Conservation (phyloP, 1,139 yeast species). For the Saccharomycopsis hybrid region DNA sequence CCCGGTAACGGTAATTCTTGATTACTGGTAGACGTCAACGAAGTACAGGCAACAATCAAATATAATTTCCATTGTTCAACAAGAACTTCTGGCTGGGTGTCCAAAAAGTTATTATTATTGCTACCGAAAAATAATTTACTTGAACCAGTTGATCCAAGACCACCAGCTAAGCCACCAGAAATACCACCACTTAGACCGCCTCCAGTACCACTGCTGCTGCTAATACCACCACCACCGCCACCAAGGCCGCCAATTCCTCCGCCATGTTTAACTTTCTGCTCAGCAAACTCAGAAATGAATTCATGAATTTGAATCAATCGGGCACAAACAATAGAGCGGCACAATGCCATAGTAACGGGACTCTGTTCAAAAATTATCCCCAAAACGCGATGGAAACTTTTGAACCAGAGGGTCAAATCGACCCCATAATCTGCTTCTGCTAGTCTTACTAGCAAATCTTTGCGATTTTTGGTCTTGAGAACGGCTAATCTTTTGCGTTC, state of each 20-base stretch:
- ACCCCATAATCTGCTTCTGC: constrained; percentile 94
- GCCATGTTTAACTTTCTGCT: constrained; percentile 6
- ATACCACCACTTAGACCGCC: too few species aligned
- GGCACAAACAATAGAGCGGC: constrained; percentile 88
- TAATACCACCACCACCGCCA: too few species aligned
- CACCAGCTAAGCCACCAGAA: too few species aligned
- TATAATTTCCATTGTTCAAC: constrained; percentile 87
- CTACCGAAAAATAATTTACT: constrained; percentile 4
- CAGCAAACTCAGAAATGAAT: constrained; percentile 48
- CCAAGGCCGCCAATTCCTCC: too few species aligned
- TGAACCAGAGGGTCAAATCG: constrained; percentile 92
- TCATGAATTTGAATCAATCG: constrained; percentile 88
- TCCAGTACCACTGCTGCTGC: too few species aligned
- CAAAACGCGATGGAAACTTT: constrained; percentile 73
- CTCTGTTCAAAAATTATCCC: constrained; percentile 70
- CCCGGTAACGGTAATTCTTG: constrained; percentile 42
- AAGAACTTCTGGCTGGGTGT: constrained; percentile 62
- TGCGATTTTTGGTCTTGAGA: constrained; percentile 48
- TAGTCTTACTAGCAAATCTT: constrained; percentile 59
- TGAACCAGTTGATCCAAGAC: neutral
- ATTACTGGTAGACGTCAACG: constrained; percentile 83
- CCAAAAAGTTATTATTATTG: constrained; percentile 26
- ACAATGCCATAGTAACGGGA: constrained; percentile 90
- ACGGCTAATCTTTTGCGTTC: constrained; percentile 70
- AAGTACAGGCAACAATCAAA: constrained; percentile 85